Base-by-base conservation (phyloP, 768 basidiomycete genomes). In the Grammothele lineata region DNA sequence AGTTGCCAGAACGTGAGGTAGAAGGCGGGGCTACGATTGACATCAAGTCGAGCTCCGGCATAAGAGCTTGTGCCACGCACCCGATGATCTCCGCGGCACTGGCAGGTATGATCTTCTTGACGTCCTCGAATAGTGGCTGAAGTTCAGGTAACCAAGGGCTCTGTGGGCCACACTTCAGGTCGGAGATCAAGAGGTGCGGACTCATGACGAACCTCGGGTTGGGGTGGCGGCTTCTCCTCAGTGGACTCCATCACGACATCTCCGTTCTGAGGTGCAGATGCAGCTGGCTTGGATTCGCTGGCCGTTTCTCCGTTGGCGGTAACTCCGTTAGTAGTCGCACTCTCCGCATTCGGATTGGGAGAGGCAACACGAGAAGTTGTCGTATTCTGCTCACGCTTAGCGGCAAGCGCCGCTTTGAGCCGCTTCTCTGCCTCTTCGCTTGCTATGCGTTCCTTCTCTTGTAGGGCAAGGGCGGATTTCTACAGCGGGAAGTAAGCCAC, bases 1-100 rank as follows among this genome's bases (percentile, higher is more conserved):
- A 98, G 67, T 63, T 97, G 94, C 96, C 96, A 99, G 69, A 97
- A 99, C 3, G 94, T 92, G 37, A 90, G 67, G 60, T 93, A 97
- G 69, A 99, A 98, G 2, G 83, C 87, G 23, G 92, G 85, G 3
- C 95, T 96, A 23, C 55, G 22, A 42, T 36, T 45, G 8, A 7
- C 8, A 14, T 30, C 27, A 30, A 30, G 7, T 7, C 8, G 8
- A 30, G 7, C 27, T 30, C 11, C 19, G n/a, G 14, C 30, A 33
- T 48, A 43, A 44, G 54, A 40, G 19, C 55, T 39, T 50, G n/a
- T 24, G 15, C 40, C 32, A 64, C 85, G 44, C 64, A 93, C 85
- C 87, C 86, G 55, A 94, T 80, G 33, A 83, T 66, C 27, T 85
- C 78, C 44, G 70, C 74, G 8, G 77, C 78, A 55, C 70, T 79